Evolutionary conservation across 495 filamentous ascomycete genomes (phyloP), one percentile per base, ranked within the genome.

Genomic region (Penicillium silybi): DNA sequence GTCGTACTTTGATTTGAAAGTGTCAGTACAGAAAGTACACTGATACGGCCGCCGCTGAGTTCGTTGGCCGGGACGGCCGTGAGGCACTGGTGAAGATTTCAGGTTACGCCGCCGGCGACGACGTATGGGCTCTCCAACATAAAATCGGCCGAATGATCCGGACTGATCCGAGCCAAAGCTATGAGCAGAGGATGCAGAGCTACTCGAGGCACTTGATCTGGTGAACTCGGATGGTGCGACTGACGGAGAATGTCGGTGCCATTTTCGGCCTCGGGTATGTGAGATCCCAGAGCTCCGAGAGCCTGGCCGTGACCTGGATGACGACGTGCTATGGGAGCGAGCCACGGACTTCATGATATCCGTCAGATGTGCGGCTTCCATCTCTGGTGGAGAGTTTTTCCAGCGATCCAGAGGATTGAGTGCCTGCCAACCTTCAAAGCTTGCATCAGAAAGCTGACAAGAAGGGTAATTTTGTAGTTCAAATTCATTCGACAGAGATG

Each of bases 21-120:
- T 84, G 47, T 89, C 86, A 1, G 85, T 87, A 64, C 87, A 91
- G 72, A 91, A 91, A 2, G 87, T 91, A 62, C 87, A 91, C 61
- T 89, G 85, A 65, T 81, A 91, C 5, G 52, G 54, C 17, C 59
- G 26, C 23, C 55, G 44, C 2, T 57, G 49, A 0, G 44, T 40
- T n/a, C 25, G 48, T 25, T 52, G 29, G 6, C 4, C 29, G 29
- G 29, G 46, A 13, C 8, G 29, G 29, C 1, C 8, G 11, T 15
- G 4, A 8, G 10, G 29, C 29, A 32, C 29, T 3, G 29, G 29
- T 11, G 29, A 32, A 32, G 9, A 8, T 4, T 32, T 32, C 13
- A 8, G 29, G 29, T 15, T 32, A 13, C 29, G 29, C 13, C 29
- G 9, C 29, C 29, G 29, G 13, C 29, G 29, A 32, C 11, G 29